Conservation (phyloP, 2,329 filamentous ascomycete genomes). For the Harringtonia lauricola region DNA sequence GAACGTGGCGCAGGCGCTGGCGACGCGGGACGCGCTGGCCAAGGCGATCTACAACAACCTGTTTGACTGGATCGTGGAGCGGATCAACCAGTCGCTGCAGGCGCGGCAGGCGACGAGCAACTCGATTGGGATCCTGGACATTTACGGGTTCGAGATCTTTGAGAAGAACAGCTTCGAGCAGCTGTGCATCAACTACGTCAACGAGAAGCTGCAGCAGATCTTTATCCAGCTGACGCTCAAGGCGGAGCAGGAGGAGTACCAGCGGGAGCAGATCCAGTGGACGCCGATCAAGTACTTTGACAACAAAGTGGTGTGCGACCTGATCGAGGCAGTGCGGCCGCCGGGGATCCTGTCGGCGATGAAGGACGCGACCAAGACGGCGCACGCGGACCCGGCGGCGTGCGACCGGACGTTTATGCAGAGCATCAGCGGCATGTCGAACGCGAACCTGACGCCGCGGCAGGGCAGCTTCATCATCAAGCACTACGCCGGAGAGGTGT, state of each 20-base stretch:
- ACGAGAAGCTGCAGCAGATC: slow-evolving; percentile 97
- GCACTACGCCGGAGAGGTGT: slow-evolving; percentile 95
- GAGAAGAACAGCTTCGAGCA: slow-evolving; percentile 99
- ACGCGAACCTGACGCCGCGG: slow-evolving; percentile 80
- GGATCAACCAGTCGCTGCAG: slow-evolving; percentile 80
- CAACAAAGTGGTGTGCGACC: slow-evolving; percentile 95
- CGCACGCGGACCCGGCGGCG: slow-evolving; percentile 86
- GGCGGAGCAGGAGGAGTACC: slow-evolving; percentile 96
- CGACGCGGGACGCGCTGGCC: slow-evolving; percentile 81
- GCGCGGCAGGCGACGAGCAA: slow-evolving; percentile 66
- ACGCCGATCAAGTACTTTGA: slow-evolving; percentile 99
- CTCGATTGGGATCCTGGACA: slow-evolving; percentile 93
- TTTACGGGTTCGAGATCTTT: slow-evolving; percentile 98
- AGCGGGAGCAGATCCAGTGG: slow-evolving; percentile 92
- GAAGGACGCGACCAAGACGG: slow-evolving; percentile 98
- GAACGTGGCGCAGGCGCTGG: slow-evolving; percentile 74
- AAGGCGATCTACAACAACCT: slow-evolving; percentile 97
- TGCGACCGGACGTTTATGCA: slow-evolving; percentile 96
- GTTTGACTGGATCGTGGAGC: slow-evolving; percentile 95
- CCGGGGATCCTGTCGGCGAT: slow-evolving; percentile 89
- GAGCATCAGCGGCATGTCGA: slow-evolving; percentile 79
- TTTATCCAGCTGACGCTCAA: slow-evolving; percentile 97
- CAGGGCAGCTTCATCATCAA: slow-evolving; percentile 98
- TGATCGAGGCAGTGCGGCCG: slow-evolving; percentile 87
- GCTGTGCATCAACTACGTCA: slow-evolving; percentile 98